phyloP scores from a whole-genome alignment of 2,329 filamentous ascomycete genomes.

The Dactylonectria estremocensis region DNA sequence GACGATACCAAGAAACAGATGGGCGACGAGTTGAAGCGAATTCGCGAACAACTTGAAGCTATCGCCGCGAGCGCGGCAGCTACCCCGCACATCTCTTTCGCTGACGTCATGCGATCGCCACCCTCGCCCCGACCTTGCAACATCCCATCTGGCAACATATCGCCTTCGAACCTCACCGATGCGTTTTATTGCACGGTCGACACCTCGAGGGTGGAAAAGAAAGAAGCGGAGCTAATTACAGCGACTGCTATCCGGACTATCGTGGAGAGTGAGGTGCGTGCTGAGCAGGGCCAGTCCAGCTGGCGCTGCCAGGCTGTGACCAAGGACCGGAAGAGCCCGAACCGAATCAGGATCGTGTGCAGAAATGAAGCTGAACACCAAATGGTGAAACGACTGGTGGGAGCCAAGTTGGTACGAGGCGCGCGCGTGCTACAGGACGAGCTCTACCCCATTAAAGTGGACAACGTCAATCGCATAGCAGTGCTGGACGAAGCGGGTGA shows the following conservation, averaged over 20 bases:
- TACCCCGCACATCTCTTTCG: slow-evolving; percentile 8
- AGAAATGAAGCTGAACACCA: too few species aligned
- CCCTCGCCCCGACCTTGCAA: background rate
- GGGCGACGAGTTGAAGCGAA: background rate
- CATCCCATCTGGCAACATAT: background rate
- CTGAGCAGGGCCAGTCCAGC: too few species aligned
- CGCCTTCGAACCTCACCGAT: slow-evolving; percentile 4
- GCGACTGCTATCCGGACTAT: slow-evolving; percentile 6
- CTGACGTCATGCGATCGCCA: slow-evolving; percentile 10
- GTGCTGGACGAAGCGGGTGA: too few species aligned
- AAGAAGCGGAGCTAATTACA: slow-evolving; percentile 1
- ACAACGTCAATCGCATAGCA: too few species aligned
- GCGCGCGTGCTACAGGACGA: too few species aligned
- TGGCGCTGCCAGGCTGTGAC: too few species aligned
- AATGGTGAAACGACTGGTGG: too few species aligned
- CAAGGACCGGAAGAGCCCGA: too few species aligned
- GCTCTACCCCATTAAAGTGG: too few species aligned
- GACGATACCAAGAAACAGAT: too few species aligned
- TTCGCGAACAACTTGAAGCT: slow-evolving; percentile 17
- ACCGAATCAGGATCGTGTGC: too few species aligned
- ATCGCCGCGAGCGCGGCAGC: slow-evolving; percentile 5
- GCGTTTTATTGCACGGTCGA: slow-evolving; percentile 18
- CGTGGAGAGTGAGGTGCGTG: slow-evolving; percentile 7
- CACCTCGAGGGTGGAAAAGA: background rate
- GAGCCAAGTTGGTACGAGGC: too few species aligned